Evolutionary conservation across 2,329 filamentous ascomycete genomes (phyloP).

Genomic region (Colletotrichum tanaceti): DNA sequence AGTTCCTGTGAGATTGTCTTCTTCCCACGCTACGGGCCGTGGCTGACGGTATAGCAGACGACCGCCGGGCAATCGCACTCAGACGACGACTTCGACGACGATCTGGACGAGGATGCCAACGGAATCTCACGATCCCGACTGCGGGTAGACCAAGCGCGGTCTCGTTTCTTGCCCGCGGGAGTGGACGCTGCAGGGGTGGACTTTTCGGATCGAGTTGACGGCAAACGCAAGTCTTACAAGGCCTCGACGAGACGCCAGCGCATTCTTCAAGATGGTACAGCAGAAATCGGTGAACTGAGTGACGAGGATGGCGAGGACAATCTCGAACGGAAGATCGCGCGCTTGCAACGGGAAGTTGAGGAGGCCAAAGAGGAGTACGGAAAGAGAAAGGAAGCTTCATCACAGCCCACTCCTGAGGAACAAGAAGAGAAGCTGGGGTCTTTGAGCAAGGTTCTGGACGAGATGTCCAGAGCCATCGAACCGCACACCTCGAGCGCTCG

Average conservation of each 20-base stretch:
- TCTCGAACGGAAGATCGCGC: slow-evolving; percentile 81
- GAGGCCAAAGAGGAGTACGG: slow-evolving; percentile 75
- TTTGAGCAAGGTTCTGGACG: slow-evolving; percentile 78
- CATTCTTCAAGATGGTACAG: slow-evolving; percentile 70
- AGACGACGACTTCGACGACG: slow-evolving; percentile 72
- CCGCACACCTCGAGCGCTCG: slow-evolving; percentile 41
- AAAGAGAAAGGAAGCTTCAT: slow-evolving; percentile 62
- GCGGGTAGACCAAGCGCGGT: slow-evolving; percentile 81
- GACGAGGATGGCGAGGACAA: slow-evolving; percentile 78
- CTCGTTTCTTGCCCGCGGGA: slow-evolving; percentile 78
- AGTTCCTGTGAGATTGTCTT: slow-evolving; percentile 73
- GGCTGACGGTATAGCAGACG: slow-evolving; percentile 56
- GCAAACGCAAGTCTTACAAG: slow-evolving; percentile 86
- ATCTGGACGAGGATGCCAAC: slow-evolving; percentile 70
- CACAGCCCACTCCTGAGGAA: slow-evolving; percentile 53
- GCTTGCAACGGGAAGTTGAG: slow-evolving; percentile 84
- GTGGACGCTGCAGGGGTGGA: slow-evolving; percentile 84
- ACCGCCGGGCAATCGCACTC: slow-evolving; percentile 67
- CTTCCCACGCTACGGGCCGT: not conserved
- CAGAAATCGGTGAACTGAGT: slow-evolving; percentile 79
- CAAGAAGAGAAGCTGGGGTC: slow-evolving; percentile 71
- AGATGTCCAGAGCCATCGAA: slow-evolving; percentile 61
- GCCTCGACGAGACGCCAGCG: slow-evolving; percentile 76
- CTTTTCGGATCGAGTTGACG: slow-evolving; percentile 88
- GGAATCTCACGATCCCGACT: slow-evolving; percentile 82